Evolutionary conservation across 192 early-diverging fungal species (phyloP), one percentile per base, ranked within the genome.

Genomic region (Backusella tuberculispora): DNA sequence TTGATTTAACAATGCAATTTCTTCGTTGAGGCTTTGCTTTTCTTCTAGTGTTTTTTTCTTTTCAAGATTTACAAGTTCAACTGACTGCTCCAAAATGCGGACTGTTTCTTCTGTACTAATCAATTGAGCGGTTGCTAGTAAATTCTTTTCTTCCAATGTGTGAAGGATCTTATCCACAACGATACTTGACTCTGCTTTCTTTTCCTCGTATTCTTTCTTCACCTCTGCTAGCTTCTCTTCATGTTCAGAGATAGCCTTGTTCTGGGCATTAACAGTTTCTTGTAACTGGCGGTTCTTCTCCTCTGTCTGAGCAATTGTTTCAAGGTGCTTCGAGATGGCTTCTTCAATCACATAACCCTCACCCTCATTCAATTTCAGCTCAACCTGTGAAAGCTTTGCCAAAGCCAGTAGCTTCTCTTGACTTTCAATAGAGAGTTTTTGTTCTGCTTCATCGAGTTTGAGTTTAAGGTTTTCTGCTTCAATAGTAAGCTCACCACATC

Each of bases 251-350:
- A 60, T 60, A 17, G 53, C 53, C 19, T 60, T 60, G 21, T 26
- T 60, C 26, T 60, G 53, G 26, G 21, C 12, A 26, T 60, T 24
- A 3, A 26, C 53, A 24, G 24, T 26, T 5, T 60, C 53, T 60
- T 60, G 53, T 60, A 60, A 60, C 26, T 60, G 53, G 21, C 53
- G 53, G 21, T 60, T 60, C 9, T 60, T 60, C 21, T 60, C 53
- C 26, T 60, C 53, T 24, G 53, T 60, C 9, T 24, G 21, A 12
- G 53, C 53, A 10, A 60, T 60, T 13, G 53, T 60, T 60, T 60
- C 53, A 60, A 60, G 21, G 12, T 60, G 53, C 12, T 60, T 60
- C 26, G 21, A 5, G 21, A 26, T 24, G 3, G 53, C 53, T 12
- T 60, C 53, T 4, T 60, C 53, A 60, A 24, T 4, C 10, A 60